Conservation (phyloP, 1,284 basidiomycete genomes). For the Erythrobasidium hasegawianum region DNA sequence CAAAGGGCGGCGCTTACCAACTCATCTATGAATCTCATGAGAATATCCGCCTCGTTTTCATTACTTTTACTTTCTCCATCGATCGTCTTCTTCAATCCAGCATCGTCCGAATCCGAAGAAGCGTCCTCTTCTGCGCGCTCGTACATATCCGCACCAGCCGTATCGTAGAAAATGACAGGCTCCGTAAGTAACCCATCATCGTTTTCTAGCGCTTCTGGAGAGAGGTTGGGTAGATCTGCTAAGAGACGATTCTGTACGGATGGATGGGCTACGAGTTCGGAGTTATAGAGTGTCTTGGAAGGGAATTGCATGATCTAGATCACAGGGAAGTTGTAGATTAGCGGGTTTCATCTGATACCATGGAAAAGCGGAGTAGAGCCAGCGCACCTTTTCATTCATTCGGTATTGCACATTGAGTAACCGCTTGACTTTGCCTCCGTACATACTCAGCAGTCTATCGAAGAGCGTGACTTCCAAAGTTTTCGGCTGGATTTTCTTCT, state of each 20-base stretch:
- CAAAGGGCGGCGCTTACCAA: constrained; percentile 58
- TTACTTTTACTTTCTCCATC: constrained; percentile 86
- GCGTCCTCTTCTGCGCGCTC: constrained; percentile 58
- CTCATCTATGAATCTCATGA: constrained; percentile 72
- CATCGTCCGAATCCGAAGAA: constrained; percentile 51
- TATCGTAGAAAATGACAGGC: constrained; percentile 85
- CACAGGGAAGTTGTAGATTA: neutral
- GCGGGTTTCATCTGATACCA: neutral
- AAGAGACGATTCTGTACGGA: constrained; percentile 71
- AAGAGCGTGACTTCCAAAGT: constrained; percentile 81
- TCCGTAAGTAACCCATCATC: constrained; percentile 66
- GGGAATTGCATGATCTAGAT: constrained; percentile 86
- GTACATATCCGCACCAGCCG: constrained; percentile 84
- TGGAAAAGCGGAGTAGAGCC: neutral
- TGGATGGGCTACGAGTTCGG: constrained; percentile 64
- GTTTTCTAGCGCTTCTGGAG: constrained; percentile 55
- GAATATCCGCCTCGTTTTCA: constrained; percentile 84
- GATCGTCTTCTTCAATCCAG: constrained; percentile 51
- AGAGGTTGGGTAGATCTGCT: constrained; percentile 61
- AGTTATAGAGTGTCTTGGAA: constrained; percentile 72
- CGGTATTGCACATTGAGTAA: constrained; percentile 66
- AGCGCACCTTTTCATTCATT: constrained; percentile 41
- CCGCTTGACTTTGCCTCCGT: constrained; percentile 74
- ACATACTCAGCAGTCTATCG: constrained; percentile 80
- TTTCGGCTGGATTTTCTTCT: neutral